Base-by-base conservation (phyloP, 768 basidiomycete species). In the Melanogaster broomeanus region DNA sequence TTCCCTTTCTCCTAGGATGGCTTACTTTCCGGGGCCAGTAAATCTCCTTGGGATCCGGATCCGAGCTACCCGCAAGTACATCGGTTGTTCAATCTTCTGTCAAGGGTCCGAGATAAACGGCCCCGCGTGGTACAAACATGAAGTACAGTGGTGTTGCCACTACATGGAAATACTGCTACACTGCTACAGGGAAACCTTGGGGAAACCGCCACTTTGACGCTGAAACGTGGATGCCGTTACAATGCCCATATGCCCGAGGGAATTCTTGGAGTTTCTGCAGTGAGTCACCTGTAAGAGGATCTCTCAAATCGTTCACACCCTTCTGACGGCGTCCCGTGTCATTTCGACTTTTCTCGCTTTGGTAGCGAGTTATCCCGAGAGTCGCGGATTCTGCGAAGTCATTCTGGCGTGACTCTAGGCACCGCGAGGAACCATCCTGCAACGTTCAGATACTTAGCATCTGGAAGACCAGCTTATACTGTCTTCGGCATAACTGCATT, bases 91-190 rank as follows among this genome's bases (percentile, higher is more conserved):
- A 40, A 52, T n/a, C 27, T 31, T 39, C 28, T 49, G 48, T 24
- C 47, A 42, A 41, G 48, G 13, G 12, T 35, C 49, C 52, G 52
- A 42, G 52, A 43, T 49, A 43, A 6, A 31, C 49, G 52, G 52
- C 6, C 30, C 3, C 19, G n/a, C 35, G 35, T 31, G 35, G 1
- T 19, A 37, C 7, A 18, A 37, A 19, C 35, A 18, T 37, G 9
- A 37, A 7, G 16, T 37, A n/a, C 35, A 37, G 18, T 18, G 35
- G 6, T 16, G 9, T 16, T 37, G 15, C 35, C 18, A 37, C 35
- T 12, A 37, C 35, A 18, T n/a, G 35, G 35, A 37, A n/a, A n/a
- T n/a, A 35, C 35, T 19, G n/a, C n/a, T n/a, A n/a, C n/a, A n/a
- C n/a, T n/a, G n/a, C n/a, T n/a, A n/a, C n/a, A n/a, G n/a, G n/a